A percentile compares a stretch with the other conserved stretches of the same genome.
Evolutionary conservation across 1,139 yeast genomes (phyloP).

Genomic region (Pichia sp.): DNA sequence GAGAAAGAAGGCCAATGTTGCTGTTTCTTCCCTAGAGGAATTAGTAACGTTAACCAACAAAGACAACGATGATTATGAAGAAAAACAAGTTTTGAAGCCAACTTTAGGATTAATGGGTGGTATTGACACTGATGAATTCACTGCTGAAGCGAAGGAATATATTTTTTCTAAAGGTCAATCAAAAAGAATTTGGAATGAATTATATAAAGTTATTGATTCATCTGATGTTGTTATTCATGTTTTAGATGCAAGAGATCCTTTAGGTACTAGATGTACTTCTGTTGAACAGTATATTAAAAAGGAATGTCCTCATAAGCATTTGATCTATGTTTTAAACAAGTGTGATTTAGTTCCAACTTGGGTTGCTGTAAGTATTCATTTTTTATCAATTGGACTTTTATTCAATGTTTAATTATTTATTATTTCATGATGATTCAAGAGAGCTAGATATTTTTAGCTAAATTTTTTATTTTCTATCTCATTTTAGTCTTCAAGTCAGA

Average conservation of each 20-base stretch:
- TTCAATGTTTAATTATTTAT: constrained; percentile 2
- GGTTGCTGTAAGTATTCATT: constrained; percentile 88
- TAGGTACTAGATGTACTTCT: constrained; percentile 89
- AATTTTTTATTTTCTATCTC: neutral
- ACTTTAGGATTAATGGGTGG: constrained; percentile 79
- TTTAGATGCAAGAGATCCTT: constrained; percentile 93
- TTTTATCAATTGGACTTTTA: constrained; percentile 1
- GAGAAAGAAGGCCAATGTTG: constrained; percentile 78
- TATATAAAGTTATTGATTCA: constrained; percentile 93
- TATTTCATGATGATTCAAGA: neutral
- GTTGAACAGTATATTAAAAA: constrained; percentile 89
- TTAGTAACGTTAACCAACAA: constrained; percentile 56
- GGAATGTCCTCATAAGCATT: constrained; percentile 95
- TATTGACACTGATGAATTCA: constrained; percentile 60
- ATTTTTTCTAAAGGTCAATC: constrained; percentile 96
- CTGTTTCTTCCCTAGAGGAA: constrained; percentile 73
- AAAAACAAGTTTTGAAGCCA: constrained; percentile 65
- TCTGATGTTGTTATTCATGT: constrained; percentile 96
- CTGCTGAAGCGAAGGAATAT: constrained; percentile 89
- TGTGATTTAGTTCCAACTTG: constrained; percentile 98
- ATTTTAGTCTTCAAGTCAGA: neutral
- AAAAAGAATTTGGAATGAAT: constrained; percentile 96
- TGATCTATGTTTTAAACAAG: constrained; percentile 89
- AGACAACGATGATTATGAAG: constrained; percentile 59
- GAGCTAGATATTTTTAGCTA: neutral